Percentiles rank a stretch among this genome's conserved stretches.
These are phyloP conservation scores for Prillingera fragicola DNA, from an alignment of 1,284 basidiomycete species.

Conservation along the genomic window DNA sequence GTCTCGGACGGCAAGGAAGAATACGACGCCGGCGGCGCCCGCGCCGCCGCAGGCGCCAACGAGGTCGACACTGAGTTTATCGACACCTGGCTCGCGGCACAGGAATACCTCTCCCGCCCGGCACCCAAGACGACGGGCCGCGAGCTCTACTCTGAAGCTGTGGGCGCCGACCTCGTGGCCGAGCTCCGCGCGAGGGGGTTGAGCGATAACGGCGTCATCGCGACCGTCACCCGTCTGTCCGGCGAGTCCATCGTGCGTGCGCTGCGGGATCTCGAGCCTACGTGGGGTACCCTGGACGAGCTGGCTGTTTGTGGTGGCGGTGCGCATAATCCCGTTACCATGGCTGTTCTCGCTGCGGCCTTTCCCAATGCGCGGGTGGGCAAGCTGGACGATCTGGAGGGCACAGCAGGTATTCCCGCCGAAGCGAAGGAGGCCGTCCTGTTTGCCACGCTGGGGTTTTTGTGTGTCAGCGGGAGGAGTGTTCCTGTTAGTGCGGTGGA, in stretches of 20 bases:
- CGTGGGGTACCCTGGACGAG: constrained; percentile 3
- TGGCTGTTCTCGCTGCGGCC: constrained; percentile 8
- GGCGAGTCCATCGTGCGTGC: constrained; percentile 16
- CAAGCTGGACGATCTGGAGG: constrained; percentile 17
- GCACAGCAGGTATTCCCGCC: constrained; percentile 8
- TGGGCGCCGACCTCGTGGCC: constrained; percentile 14
- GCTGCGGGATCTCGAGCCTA: constrained; percentile 3
- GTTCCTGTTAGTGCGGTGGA: constrained; percentile 12
- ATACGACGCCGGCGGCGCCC: constrained; percentile 18
- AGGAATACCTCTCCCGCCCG: background rate
- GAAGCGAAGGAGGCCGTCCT: constrained; percentile 24
- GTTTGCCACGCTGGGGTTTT: constrained; percentile 20
- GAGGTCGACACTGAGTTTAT: background rate
- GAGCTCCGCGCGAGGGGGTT: constrained; percentile 9
- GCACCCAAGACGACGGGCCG: constrained; percentile 14
- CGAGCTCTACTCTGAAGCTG: constrained; percentile 19
- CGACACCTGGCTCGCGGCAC: background rate
- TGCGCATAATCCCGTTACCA: constrained; percentile 21
- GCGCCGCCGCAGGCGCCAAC: background rate
- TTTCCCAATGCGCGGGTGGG: constrained; percentile 18
- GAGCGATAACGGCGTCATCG: constrained; percentile 16
- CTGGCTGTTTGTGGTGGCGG: constrained; percentile 26
- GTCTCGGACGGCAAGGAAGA: constrained; percentile 18
- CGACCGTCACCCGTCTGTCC: constrained; percentile 21
- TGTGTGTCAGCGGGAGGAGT: constrained; percentile 11